Conservation (phyloP, 345 rosid species). For the Hypericum androsaemum region DNA sequence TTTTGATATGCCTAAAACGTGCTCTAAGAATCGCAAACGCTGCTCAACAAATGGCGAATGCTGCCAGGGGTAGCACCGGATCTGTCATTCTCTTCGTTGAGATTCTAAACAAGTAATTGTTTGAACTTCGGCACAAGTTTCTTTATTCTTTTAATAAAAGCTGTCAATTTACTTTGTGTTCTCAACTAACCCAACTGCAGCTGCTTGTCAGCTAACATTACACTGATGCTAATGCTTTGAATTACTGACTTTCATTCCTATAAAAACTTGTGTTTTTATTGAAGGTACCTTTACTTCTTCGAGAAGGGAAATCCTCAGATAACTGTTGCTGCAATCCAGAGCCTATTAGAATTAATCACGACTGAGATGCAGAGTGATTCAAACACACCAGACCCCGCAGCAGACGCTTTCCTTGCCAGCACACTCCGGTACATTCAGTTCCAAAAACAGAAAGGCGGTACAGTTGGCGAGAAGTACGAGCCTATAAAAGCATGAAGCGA, state of each 20-base stretch:
- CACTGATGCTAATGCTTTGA: neutral
- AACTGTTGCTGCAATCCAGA: constrained; percentile 60
- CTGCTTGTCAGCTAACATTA: too few species aligned
- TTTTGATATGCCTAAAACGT: constrained; percentile 82
- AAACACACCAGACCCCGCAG: constrained; percentile 44
- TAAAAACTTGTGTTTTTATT: neutral
- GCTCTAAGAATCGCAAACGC: constrained; percentile 92
- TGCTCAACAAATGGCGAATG: constrained; percentile 80
- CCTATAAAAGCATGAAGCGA: constrained; percentile 44
- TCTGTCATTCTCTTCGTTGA: constrained; percentile 77
- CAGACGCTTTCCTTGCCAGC: constrained; percentile 71
- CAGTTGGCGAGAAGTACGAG: constrained; percentile 66
- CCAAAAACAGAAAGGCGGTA: constrained; percentile 96
- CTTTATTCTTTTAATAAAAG: neutral
- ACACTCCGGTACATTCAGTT: constrained; percentile 70
- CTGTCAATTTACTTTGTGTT: too few species aligned
- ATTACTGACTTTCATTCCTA: neutral
- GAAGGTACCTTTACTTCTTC: constrained; percentile 79
- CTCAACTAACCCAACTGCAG: too few species aligned
- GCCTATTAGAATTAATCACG: constrained; percentile 64
- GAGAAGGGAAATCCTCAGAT: constrained; percentile 87
- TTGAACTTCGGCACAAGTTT: neutral
- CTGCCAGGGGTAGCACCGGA: constrained; percentile 69
- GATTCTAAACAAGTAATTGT: constrained; percentile 79
- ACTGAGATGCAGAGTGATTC: constrained; percentile 74